A percentile compares a stretch with the other conserved stretches of the same genome.
Conservation (phyloP, 176 grass and related monocot genomes). For the Dactylis glomerata region DNA sequence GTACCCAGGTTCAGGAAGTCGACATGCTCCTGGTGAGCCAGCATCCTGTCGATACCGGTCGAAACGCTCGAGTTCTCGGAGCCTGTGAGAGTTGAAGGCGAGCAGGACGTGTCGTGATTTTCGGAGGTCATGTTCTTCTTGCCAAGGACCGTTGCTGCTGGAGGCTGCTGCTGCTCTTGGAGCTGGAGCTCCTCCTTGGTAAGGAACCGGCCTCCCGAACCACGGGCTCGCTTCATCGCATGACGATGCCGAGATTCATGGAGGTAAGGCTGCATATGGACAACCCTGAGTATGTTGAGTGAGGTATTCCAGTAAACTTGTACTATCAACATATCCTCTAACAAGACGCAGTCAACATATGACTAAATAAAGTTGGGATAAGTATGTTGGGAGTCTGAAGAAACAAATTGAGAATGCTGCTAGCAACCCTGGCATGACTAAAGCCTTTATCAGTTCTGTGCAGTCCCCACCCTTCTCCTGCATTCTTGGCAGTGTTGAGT, state of each 20-base stretch:
- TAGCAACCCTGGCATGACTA: too few relatives aligned
- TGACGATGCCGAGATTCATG: conserved; percentile 89
- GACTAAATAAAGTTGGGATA: background rate
- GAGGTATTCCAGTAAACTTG: background rate
- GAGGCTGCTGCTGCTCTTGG: conserved; percentile 33
- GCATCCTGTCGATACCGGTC: background rate
- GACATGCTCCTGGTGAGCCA: conserved; percentile 38
- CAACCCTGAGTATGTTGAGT: too few relatives aligned
- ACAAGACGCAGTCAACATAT: too few relatives aligned
- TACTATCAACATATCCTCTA: too few relatives aligned
- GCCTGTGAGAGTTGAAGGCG: conserved; percentile 30
- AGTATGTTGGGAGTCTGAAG: background rate
- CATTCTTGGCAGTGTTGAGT: too few relatives aligned
- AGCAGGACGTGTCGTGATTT: background rate
- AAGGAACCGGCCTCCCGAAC: conserved; percentile 82
- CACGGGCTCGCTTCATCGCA: conserved; percentile 81
- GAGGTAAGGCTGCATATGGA: conserved; percentile 68
- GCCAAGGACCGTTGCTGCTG: background rate
- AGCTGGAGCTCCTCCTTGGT: conserved; percentile 61
- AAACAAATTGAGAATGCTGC: background rate
- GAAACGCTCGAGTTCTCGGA: conserved; percentile 43
- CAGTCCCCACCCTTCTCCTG: too few relatives aligned
- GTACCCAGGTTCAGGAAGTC: conserved; percentile 5
- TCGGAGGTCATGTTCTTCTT: background rate
- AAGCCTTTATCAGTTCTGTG: too few relatives aligned